Conservation (phyloP, 257 asterid genomes). For the Paraleonurus japonicus region DNA sequence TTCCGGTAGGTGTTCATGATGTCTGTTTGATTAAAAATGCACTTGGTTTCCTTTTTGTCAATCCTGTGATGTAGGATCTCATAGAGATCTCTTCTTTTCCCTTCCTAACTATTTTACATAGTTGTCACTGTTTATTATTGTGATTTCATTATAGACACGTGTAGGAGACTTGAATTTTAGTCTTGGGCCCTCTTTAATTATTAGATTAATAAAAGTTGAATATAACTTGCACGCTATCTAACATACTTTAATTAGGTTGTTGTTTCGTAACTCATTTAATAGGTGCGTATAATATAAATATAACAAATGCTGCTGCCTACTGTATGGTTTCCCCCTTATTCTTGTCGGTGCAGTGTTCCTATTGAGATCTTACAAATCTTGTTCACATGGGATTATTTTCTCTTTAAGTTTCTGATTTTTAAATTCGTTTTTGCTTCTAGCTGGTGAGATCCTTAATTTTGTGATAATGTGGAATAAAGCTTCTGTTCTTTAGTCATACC, state of each 20-base stretch:
- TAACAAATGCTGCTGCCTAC: not conserved
- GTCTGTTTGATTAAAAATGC: conserved; percentile 26
- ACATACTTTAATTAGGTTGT: conserved; percentile 5
- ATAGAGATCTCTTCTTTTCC: conserved; percentile 27
- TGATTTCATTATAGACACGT: conserved; percentile 20
- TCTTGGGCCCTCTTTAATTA: conserved; percentile 15
- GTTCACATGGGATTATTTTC: conserved; percentile 11
- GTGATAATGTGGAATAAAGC: not conserved
- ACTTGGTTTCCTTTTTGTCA: conserved; percentile 21
- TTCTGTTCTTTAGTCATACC: not conserved
- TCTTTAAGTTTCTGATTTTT: not conserved
- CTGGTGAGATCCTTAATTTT: conserved; percentile 9
- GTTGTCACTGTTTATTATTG: conserved; percentile 12
- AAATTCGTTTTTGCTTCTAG: not conserved
- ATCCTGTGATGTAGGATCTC: conserved; percentile 30
- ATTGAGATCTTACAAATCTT: conserved; percentile 10
- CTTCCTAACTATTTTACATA: conserved; percentile 15
- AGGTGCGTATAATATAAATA: not conserved
- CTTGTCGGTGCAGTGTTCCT: conserved; percentile 19
- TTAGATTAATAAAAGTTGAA: conserved; percentile 23
- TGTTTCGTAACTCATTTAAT: conserved; percentile 13
- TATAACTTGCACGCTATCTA: conserved; percentile 18
- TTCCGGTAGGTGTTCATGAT: conserved; percentile 21
- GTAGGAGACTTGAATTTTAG: conserved; percentile 30
- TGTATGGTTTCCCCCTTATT: not conserved